A percentile compares a stretch with the other conserved stretches of the same genome.
Conservation (phyloP, 441 rosid genomes). For the Pelargonium fulgidum region DNA sequence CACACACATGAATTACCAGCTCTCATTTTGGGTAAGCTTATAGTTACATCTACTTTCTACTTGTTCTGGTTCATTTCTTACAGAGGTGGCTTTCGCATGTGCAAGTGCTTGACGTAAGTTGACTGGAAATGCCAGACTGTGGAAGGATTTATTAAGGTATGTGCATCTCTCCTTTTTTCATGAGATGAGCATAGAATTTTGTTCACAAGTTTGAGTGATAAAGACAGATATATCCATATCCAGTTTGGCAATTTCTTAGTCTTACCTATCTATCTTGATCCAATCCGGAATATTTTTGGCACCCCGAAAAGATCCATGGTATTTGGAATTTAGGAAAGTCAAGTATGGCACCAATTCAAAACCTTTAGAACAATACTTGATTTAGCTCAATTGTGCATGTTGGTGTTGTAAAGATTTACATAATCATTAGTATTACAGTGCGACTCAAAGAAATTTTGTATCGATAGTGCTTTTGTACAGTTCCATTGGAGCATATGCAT, state of each 20-base stretch:
- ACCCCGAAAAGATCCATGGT: not conserved
- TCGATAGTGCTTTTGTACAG: not conserved
- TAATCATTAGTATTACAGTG: constrained; percentile 3
- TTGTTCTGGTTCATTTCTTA: constrained; percentile 6
- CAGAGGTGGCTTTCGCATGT: not conserved
- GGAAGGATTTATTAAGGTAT: constrained; percentile 11
- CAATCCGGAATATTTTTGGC: not conserved
- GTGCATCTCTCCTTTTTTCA: constrained; percentile 5
- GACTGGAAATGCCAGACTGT: not conserved
- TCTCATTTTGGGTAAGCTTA: not conserved
- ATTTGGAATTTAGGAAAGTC: not conserved
- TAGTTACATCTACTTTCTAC: not conserved
- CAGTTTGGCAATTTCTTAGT: not conserved
- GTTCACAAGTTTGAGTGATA: constrained; percentile 20
- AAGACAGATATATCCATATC: constrained; percentile 17
- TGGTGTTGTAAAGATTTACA: constrained; percentile 6
- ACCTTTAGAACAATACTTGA: constrained; percentile 1
- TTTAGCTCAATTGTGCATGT: not conserved
- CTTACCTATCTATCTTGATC: constrained; percentile 21
- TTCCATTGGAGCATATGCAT: not conserved
- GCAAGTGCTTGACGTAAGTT: constrained; percentile 6
- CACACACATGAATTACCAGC: too few relatives aligned
- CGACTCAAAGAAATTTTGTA: not conserved
- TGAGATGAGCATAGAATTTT: constrained; percentile 7
- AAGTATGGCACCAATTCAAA: not conserved